Conservation (phyloP, 352 stramenopile genomes). For the Phytophthora litchii region DNA sequence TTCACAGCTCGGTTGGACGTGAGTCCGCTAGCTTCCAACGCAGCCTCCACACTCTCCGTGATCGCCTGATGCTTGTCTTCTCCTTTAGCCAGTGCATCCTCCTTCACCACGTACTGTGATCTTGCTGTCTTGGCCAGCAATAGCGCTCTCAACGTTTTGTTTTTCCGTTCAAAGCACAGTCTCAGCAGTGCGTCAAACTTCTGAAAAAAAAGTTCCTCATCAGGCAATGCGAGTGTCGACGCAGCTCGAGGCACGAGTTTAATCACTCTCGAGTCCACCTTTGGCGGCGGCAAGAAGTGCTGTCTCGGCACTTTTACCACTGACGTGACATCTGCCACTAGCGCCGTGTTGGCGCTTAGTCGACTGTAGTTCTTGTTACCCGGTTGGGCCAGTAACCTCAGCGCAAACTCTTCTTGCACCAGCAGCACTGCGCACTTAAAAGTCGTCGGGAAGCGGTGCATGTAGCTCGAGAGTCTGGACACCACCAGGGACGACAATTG, state of each 20-base stretch:
- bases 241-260: conserved; percentile 51
- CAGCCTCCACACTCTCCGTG: conserved; percentile 51
- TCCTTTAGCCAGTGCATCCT: conserved; percentile 20
- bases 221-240: conserved; percentile 19
- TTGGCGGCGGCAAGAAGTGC: conserved; percentile 80
- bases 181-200: conserved; percentile 80
- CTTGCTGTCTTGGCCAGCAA: conserved; percentile 70
- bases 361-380: conserved; percentile 82
- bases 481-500: conserved; percentile 87
- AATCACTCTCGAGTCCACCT: conserved; percentile 86
- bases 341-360: conserved; percentile 78
- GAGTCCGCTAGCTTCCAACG: conserved; percentile 53
- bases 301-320: conserved; percentile 62
- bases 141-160: conserved; percentile 85
- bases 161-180: conserved; percentile 83
- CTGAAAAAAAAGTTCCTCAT: conserved; percentile 65
- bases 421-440: conserved; percentile 77
- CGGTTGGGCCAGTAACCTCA: conserved; percentile 72
- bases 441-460: conserved; percentile 55
- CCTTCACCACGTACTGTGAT: conserved; percentile 34
- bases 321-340: conserved; percentile 70
- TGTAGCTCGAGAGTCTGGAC: conserved; percentile 74
- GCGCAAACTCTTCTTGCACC: conserved; percentile 87
- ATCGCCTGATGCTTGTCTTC: conserved; percentile 42
- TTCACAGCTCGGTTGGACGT: conserved; percentile 65